Evolutionary conservation across 371 early-diverging fungal species (phyloP).

Genomic region (Saksenaea oblongispora): DNA sequence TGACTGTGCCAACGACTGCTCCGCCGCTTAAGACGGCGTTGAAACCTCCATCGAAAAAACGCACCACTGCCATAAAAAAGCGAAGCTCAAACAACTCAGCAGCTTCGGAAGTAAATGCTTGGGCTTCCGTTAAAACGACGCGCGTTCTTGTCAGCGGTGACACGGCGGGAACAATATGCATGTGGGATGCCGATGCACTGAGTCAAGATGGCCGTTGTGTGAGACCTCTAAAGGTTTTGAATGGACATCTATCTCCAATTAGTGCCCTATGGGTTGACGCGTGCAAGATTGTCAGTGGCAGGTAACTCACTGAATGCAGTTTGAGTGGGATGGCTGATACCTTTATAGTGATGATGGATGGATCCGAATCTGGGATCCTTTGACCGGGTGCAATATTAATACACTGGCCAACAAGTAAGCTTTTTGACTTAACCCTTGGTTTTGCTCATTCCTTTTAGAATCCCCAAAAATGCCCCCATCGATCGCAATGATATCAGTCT

Average conservation of each 20-base stretch:
- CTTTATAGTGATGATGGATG: constrained; percentile 43
- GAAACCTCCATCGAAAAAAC: constrained; percentile 7
- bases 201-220: constrained; percentile 11
- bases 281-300: constrained; percentile 49
- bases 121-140: constrained; percentile 15
- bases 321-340: neutral
- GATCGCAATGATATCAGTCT: constrained; percentile 38
- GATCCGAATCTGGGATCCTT: constrained; percentile 51
- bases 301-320: constrained; percentile 14
- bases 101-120: neutral
- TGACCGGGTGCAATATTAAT: constrained; percentile 36
- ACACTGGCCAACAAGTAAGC: constrained; percentile 28
- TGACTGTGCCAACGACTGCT: neutral
- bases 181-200: constrained; percentile 40
- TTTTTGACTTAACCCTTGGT: neutral
- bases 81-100: neutral
- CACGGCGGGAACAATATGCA: constrained; percentile 39
- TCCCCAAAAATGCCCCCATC: constrained; percentile 40
- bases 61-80: neutral
- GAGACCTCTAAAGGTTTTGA: constrained; percentile 24
- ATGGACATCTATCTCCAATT: constrained; percentile 37
- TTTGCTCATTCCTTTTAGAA: constrained; percentile 16
- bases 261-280: constrained; percentile 45
- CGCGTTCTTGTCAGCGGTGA: constrained; percentile 54
- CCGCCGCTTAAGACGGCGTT: constrained; percentile 23